Base-by-base conservation (phyloP, 2,329 filamentous ascomycete species). In the Botryosphaeria dothidea region DNA sequence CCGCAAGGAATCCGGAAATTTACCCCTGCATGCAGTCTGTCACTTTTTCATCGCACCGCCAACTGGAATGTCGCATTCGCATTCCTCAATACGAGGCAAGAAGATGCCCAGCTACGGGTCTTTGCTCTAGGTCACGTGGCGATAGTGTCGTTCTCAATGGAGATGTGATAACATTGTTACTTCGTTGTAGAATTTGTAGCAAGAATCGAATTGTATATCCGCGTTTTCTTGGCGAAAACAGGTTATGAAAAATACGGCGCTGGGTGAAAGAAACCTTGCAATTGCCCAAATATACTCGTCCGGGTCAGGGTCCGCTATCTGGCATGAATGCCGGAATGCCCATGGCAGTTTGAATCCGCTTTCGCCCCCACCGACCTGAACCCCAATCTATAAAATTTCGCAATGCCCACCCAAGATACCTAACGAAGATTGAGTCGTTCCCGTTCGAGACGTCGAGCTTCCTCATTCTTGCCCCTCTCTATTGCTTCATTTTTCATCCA, bases 391-490 rank as follows among this genome's bases (percentile, higher is more conserved):
- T 15, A 36, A 56, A 56, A 58, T 34, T 17, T 36, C n/a, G 9
- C 31, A 41, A 54, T 31, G 34, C 34, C 48, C 17, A 25, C 38
- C 5, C 5, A 4, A 8, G 13, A 34, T 13, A 17, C 48, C 27
- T 62, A 52, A n/a, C 11, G 60, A 13, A 52, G 23, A 43, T 19
- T 19, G 34, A 62, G 36, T 11, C 60, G 46, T 43, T 65, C 62
- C 31, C 62, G 43, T 27, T 65, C 62, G 4, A 41, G 19, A 27
- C 62, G 43, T 17, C 62, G 21, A 3, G 62, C 62, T 6, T 60
- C 52, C 19, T 65, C 62, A 52, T 52, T 65, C n/a, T 77, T 69
- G 0, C 76, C 76, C 43, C 75, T 70, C 68, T 74, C 72, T 60
- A 69, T 70, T 5, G 76, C 76, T 5, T 73, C 74, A 0, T 71